These are phyloP conservation scores for Camillea tinctor DNA, from an alignment of 2,329 filamentous ascomycete genomes.

Conservation along the genomic window DNA sequence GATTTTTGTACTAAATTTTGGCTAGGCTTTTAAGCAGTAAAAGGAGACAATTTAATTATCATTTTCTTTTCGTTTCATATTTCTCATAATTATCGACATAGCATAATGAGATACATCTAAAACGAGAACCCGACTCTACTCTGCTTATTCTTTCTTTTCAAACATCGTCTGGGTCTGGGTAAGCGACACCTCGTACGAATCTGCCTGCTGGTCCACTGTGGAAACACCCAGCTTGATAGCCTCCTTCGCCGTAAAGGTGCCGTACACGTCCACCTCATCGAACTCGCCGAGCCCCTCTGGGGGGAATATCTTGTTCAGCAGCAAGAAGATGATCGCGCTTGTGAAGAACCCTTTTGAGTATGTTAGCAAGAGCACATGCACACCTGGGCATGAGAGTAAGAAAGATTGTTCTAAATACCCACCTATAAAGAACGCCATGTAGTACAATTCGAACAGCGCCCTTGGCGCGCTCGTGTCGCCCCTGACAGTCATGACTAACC, in stretches of 20 bases:
- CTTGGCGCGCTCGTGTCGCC: slow-evolving; percentile 31
- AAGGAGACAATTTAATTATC: too few relatives aligned
- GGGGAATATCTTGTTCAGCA: slow-evolving; percentile 39
- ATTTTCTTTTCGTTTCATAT: too few relatives aligned
- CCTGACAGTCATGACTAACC: slow-evolving; percentile 34
- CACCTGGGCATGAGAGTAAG: background rate
- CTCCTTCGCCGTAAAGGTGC: slow-evolving; percentile 44
- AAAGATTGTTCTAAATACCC: slow-evolving; percentile 9
- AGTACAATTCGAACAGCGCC: slow-evolving; percentile 43
- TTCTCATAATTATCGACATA: too few relatives aligned
- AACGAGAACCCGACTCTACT: background rate
- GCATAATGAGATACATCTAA: too few relatives aligned
- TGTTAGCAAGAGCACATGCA: slow-evolving; percentile 4
- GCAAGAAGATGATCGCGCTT: slow-evolving; percentile 29
- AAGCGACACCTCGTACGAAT: slow-evolving; percentile 12
- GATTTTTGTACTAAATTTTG: too few relatives aligned
- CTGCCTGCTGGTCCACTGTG: slow-evolving; percentile 19
- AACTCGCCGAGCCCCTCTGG: slow-evolving; percentile 39
- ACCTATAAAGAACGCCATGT: slow-evolving; percentile 46
- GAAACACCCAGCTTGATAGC: slow-evolving; percentile 39
- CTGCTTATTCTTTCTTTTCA: slow-evolving; percentile 17
- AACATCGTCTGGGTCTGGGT: slow-evolving; percentile 13
- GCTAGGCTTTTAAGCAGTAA: too few relatives aligned
- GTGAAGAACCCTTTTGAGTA: slow-evolving; percentile 37
- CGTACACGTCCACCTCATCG: slow-evolving; percentile 43